Base-by-base conservation (phyloP, 2,329 filamentous ascomycete genomes). In the Arachnomyces sp. region DNA sequence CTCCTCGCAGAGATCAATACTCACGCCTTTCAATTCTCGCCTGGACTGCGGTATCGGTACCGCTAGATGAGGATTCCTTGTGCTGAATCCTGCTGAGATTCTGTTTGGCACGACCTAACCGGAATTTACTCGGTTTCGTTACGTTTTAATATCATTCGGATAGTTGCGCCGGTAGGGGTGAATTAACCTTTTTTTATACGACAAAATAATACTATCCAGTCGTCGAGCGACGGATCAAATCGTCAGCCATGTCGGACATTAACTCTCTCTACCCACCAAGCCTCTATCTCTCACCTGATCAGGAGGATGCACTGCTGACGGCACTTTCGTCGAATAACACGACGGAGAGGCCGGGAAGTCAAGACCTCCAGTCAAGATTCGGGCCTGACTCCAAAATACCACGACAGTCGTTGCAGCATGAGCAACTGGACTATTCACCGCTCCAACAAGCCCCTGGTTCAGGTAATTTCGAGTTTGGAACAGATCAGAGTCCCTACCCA, bases 401-500 rank as follows among this genome's bases (percentile, higher is more conserved):
- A 14, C 8, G 4, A 32, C 37, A 12, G 34, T 42, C 17, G 32
- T 32, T 18, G 12, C 16, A 25, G 21, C 21, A 25, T 12, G 30
- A 36, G n/a, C 53, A 55, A 4, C 45, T 55, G 2, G 61, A 62
- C 36, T 55, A 65, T 15, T 54, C 53, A 33, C 53, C 53, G 11
- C 38, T 48, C 14, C 49, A 55, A 34, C 43, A 68, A 43, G 56
- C 63, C 42, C 62, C 66, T 12, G 67, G 64, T 31, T 65, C 68
- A 2, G 67, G 71, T 28, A 63, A 63, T 17, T 59, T 77, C 77
- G 74, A 68, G 46, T 74, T 78, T 42, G 59, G 59, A 8, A 53
- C 62, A 9, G 78, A 87, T 25, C 84, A 88, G 36, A 92, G 84
- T 48, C 87, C 89, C 0, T 89, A 82, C 55, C 72, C 93, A 43